Evolutionary conservation across 2,329 filamentous ascomycete genomes (phyloP), one percentile per base, ranked within the genome.

Genomic region (Microcyclospora tardicrescens): DNA sequence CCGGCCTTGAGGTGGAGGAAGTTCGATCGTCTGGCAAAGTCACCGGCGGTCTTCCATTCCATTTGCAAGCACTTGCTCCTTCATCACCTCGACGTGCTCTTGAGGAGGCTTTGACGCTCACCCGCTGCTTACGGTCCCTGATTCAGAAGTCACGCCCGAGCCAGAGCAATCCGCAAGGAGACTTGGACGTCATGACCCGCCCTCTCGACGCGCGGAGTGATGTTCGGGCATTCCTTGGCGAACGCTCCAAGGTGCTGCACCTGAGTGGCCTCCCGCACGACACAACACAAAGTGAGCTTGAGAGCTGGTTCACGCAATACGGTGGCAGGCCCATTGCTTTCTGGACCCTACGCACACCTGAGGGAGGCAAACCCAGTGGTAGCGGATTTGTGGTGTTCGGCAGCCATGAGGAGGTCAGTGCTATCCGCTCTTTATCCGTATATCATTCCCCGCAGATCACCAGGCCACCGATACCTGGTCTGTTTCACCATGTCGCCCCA

Each of bases 261-360:
- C 89, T 98, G 79, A 94, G 87, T 55, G 91, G 91, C 35, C 73
- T 98, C 37, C 91, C 91, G 33, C 91, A 98, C 60, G 91, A 98
- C 55, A 98, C 91, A 28, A 98, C 91, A 2, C 91, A 98, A 66
- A 96, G 89, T 3, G 91, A 98, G 67, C 74, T 98, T 16, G 91
- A 98, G 68, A 95, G 87, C 66, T 98, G 91, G 91, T 98, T 96
- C 60, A 98, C 91, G 24, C 91, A 98, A 63, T 98, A 94, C 59
- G 91, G 91, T 47, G 91, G 91, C 36, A 83, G 91, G 33, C 91
- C 91, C 24, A 98, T 98, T 65, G 91, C 91, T 14, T 98, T 98
- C 67, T 98, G 91, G 91, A 98, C 91, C 13, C 73, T 98, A 36
- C 83, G 89, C 45, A 98, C 91, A 11, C 91, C 91, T 2, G 91